These are phyloP conservation scores for Lachnellula cervina DNA, from an alignment of 2,329 filamentous ascomycete species.

Conservation along the genomic window DNA sequence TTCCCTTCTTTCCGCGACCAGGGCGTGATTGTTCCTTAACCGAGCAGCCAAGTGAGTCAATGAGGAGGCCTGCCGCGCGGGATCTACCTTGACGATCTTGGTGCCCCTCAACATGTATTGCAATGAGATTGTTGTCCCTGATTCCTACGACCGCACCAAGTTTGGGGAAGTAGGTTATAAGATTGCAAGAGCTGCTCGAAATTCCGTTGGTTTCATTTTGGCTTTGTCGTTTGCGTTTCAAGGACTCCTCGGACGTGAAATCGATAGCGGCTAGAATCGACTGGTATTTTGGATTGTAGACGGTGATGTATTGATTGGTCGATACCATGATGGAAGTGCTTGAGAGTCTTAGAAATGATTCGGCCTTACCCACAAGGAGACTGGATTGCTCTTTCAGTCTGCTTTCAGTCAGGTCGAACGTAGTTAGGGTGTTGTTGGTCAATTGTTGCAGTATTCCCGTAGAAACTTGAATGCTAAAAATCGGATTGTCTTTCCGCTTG, in stretches of 20 bases:
- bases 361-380: conserved; percentile 46
- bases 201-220: conserved; percentile 5
- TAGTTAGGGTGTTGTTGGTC: conserved; percentile 46
- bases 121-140: conserved; percentile 58
- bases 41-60: conserved; percentile 70
- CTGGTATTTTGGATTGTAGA: conserved; percentile 67
- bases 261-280: conserved; percentile 41
- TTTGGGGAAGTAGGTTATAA: conserved; percentile 60
- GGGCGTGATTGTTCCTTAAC: conserved; percentile 35
- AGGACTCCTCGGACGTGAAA: conserved; percentile 22
- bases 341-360: conserved; percentile 63
- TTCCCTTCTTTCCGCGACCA: conserved; percentile 6
- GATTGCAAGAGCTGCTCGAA: conserved; percentile 33
- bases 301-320: conserved; percentile 50
- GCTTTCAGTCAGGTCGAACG: conserved; percentile 60
- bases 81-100: conserved; percentile 51
- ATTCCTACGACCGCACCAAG: conserved; percentile 63
- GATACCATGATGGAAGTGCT: conserved; percentile 60
- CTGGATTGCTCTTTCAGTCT: conserved; percentile 56
- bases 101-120: conserved; percentile 63
- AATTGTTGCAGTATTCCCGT: conserved; percentile 62
- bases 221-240: conserved; percentile 25
- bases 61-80: conserved; percentile 57
- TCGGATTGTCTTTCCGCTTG: conserved; percentile 5
- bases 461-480: conserved; percentile 56